A percentile compares a stretch with the other conserved stretches of the same genome.
These are phyloP conservation scores for Aspergillus brasiliensis DNA, from an alignment of 2,329 filamentous ascomycete genomes.

Conservation along the genomic window DNA sequence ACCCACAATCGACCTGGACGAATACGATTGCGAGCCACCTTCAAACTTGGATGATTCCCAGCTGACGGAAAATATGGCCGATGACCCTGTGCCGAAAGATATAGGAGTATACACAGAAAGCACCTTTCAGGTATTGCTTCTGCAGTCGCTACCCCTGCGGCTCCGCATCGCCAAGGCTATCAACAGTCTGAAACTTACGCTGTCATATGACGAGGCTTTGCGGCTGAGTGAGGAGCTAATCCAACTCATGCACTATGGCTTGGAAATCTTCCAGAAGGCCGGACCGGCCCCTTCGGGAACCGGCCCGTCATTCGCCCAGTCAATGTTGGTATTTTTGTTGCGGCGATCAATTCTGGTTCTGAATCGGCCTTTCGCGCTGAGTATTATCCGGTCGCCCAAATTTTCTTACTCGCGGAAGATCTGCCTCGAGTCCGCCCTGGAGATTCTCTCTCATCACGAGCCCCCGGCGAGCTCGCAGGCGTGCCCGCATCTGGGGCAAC, in stretches of 20 bases:
- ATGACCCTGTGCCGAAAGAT: conserved; percentile 22
- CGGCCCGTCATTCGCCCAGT: conserved; percentile 32
- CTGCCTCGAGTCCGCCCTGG: conserved; percentile 39
- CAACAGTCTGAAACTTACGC: conserved; percentile 32
- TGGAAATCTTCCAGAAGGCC: conserved; percentile 27
- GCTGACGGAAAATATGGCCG: conserved; percentile 30
- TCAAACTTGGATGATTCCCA: conserved; percentile 43
- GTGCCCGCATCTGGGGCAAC: conserved; percentile 33
- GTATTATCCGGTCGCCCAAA: conserved; percentile 33
- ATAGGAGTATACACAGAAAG: conserved; percentile 25
- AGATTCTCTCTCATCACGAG: conserved; percentile 37
- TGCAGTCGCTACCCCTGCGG: conserved; percentile 31
- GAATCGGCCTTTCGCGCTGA: conserved; percentile 49
- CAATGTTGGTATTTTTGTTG: conserved; percentile 53
- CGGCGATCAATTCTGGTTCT: conserved; percentile 59
- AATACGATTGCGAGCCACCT: conserved; percentile 41
- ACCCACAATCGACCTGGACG: conserved; percentile 36
- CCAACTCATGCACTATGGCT: conserved; percentile 25
- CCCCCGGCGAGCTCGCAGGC: conserved; percentile 22
- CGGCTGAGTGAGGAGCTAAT: conserved; percentile 32
- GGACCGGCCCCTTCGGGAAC: conserved; percentile 12
- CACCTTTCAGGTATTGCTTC: conserved; percentile 32
- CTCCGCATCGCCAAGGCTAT: conserved; percentile 33
- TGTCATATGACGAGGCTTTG: conserved; percentile 38
- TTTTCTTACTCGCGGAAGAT: conserved; percentile 43